A percentile compares a stretch with the other conserved stretches of the same genome.
Evolutionary conservation across 768 basidiomycete genomes (phyloP).

Genomic region (Boletus rubropictus): DNA sequence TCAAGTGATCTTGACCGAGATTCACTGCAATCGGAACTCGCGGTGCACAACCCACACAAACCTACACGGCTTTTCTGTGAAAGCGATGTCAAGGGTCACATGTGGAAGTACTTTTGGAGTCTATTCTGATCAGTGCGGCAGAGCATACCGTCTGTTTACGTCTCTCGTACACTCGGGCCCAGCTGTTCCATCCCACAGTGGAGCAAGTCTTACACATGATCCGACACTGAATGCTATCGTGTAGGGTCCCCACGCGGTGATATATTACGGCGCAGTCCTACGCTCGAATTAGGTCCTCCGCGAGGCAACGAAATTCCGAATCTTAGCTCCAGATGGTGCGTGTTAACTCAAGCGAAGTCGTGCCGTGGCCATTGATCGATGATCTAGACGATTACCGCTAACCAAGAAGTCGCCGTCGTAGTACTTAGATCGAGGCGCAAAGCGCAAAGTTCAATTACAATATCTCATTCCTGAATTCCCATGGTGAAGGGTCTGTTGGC

Average conservation of each 20-base stretch:
- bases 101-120: not conserved
- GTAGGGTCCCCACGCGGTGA: not conserved
- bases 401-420: not conserved
- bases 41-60: not conserved
- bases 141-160: constrained; percentile 6
- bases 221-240: not conserved
- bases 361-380: not conserved
- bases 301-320: not conserved
- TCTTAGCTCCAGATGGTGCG: not conserved
- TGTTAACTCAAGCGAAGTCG: constrained; percentile 1
- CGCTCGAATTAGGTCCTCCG: not conserved
- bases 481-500: not conserved
- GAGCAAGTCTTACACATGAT: constrained; percentile 9
- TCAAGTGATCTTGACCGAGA: not conserved
- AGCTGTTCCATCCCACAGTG: constrained; percentile 6
- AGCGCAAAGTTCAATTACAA: not conserved
- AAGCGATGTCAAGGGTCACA: not conserved
- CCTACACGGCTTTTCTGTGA: not conserved
- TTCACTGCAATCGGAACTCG: not conserved
- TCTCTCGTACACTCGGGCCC: not conserved
- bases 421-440: not conserved
- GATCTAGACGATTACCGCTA: not conserved
- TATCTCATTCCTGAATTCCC: not conserved
- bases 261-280: not conserved
- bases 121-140: constrained; percentile 5